Percentiles rank a stretch among this genome's conserved stretches.
phyloP scores from a whole-genome alignment of 345 rosid genomes.

The Arabidopsis thaliana region TAIR10.1 NC_003070.9:27744501-27745000 shows the following conservation, averaged over 20 bases:
- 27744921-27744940: background rate
- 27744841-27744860: background rate
- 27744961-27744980: background rate
- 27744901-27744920: background rate
- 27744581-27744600: background rate
- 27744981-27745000: background rate
- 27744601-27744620: background rate
- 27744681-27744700: background rate
- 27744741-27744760: background rate
- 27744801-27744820: conserved; percentile 7
- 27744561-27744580: background rate
- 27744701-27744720: conserved; percentile 4
- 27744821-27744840: background rate
- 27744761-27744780: no score
- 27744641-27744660: background rate
- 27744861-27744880: background rate
- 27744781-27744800: background rate
- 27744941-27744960: background rate
- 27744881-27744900: background rate
- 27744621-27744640: background rate
- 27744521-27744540: background rate
- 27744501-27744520: background rate
- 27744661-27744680: no score
- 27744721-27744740: background rate
- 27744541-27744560: background rate